Conservation (phyloP, 2,329 filamentous ascomycete species). For the Fusarium sp. region DNA sequence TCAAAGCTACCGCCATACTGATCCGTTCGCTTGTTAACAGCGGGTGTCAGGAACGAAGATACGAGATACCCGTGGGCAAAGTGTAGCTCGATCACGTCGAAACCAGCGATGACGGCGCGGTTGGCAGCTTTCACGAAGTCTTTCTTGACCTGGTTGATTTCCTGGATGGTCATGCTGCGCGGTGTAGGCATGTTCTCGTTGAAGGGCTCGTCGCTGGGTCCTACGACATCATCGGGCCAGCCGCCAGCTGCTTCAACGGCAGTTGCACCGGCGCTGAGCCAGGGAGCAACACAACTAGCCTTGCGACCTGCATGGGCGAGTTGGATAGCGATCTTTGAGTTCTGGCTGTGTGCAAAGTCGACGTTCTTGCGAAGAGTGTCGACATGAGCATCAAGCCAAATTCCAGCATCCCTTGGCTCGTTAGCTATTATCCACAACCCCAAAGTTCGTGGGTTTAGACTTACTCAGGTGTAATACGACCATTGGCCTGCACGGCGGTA, state of each 20-base stretch:
- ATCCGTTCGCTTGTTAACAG: conserved; percentile 75
- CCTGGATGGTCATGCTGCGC: conserved; percentile 70
- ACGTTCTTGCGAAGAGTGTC: conserved; percentile 67
- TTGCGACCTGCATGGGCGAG: conserved; percentile 76
- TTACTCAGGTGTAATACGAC: conserved; percentile 75
- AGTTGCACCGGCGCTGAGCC: conserved; percentile 57
- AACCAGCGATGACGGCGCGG: conserved; percentile 71
- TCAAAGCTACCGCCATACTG: conserved; percentile 76
- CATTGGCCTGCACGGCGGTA: conserved; percentile 73
- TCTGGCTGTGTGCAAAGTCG: conserved; percentile 76
- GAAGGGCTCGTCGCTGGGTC: conserved; percentile 63
- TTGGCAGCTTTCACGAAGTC: conserved; percentile 66
- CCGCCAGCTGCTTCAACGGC: conserved; percentile 63
- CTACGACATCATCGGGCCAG: conserved; percentile 64
- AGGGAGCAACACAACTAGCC: conserved; percentile 63
- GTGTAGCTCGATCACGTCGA: conserved; percentile 79
- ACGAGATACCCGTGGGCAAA: conserved; percentile 83
- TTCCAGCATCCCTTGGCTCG: conserved; percentile 59
- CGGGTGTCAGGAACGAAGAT: conserved; percentile 75
- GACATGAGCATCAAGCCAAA: conserved; percentile 80
- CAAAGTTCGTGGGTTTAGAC: not conserved
- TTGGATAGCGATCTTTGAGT: conserved; percentile 74
- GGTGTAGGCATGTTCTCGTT: conserved; percentile 68
- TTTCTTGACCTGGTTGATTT: conserved; percentile 73
- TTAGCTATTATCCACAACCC: not conserved